Base-by-base conservation (phyloP, 805 yeast species). In the Saccharomyces kudriavzevii region DNA sequence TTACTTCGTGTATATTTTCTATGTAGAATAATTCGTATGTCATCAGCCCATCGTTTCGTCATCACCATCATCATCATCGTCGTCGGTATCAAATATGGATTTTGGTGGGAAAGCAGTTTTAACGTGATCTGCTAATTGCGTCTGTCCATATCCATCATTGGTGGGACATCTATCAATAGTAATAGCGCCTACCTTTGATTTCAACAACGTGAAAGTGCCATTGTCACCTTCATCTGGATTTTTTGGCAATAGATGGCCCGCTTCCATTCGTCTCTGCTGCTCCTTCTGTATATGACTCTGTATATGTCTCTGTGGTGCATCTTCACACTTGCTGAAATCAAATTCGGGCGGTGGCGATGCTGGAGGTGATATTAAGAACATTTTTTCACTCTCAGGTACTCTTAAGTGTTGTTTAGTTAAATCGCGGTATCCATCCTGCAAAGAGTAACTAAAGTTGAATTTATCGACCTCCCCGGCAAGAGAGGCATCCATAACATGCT, bases 331-430 rank as follows among this genome's bases (percentile, higher is more conserved):
- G 13, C 70, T 62, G 54, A 67, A 74, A 52, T 73, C 71, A 52
- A 74, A 74, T 24, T 61, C 77, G 3, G 72, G 71, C 4, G 77
- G 76, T 1, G 77, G 77, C 3, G 77, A 73, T 5, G 70, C 63
- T 17, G 77, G 77, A 5, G 77, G 77, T 0, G 77, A 72, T 5
- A 74, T 69, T 46, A 74, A 54, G 56, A 74, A 74, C 65, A 70
- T 54, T 49, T 68, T 62, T 6, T 65, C 60, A 45, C 66, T 58
- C 46, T 60, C 58, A 9, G 77, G 77, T 10, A 74, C 60, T 47
- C 66, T 47, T 14, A 74, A 55, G 49, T 67, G 68, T 27, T 60
- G 54, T 49, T 52, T 57, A 26, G 56, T 45, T 4, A 30, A 8
- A 22, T 45, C 25, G 9, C 45, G 40, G n/a, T 28, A 25, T 2